Percentiles rank a stretch among this genome's conserved stretches.
These are phyloP conservation scores for Alternaria sp. DNA, from an alignment of 2,329 filamentous ascomycete species.

Conservation along the genomic window DNA sequence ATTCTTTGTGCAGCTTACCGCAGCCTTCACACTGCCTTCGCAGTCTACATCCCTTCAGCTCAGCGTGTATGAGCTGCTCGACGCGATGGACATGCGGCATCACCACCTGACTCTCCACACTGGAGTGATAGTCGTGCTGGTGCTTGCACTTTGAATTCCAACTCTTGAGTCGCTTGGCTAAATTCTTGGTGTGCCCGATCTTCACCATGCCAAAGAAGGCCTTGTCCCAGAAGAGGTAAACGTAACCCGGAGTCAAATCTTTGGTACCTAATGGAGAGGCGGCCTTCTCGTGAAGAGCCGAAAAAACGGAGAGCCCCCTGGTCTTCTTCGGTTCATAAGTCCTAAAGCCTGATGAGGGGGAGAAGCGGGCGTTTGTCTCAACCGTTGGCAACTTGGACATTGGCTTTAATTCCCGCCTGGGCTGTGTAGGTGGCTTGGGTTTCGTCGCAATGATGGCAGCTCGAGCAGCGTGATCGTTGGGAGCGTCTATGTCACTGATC, in stretches of 20 bases:
- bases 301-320: neutral
- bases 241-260: constrained; percentile 10
- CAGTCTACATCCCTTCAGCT: constrained; percentile 66
- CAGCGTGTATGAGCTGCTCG: constrained; percentile 83
- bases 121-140: constrained; percentile 9
- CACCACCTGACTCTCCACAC: constrained; percentile 55
- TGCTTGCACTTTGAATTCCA: constrained; percentile 19
- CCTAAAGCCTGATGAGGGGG: neutral
- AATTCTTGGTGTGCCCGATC: constrained; percentile 19
- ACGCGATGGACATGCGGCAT: constrained; percentile 83
- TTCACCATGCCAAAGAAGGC: constrained; percentile 21
- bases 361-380: neutral
- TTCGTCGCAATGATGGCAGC: no score
- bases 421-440: no score
- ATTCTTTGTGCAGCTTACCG: constrained; percentile 81
- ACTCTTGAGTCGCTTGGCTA: constrained; percentile 7
- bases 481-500: neutral
- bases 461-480: no score
- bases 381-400: no score
- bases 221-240: constrained; percentile 27
- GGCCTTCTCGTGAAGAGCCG: neutral
- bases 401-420: no score
- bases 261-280: neutral
- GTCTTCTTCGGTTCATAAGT: neutral
- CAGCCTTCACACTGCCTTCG: constrained; percentile 72